Evolutionary conservation across 1,139 yeast genomes (phyloP), one percentile per base, ranked within the genome.

Genomic region (Hansenula sp.): DNA sequence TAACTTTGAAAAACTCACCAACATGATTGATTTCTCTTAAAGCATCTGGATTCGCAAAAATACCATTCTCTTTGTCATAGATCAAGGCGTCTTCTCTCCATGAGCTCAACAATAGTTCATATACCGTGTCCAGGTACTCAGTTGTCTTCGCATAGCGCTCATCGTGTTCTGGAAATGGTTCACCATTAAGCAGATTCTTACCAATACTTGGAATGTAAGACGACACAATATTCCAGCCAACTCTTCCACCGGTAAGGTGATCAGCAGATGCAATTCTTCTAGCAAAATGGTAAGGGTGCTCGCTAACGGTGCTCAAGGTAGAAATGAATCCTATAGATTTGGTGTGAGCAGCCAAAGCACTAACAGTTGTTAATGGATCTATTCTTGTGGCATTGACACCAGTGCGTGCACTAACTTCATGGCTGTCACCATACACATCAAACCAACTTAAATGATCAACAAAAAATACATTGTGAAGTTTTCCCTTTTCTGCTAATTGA

Each of bases 41-140:
- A 39, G 62, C 60, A 7, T 62, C 60, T 2, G 71, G 69, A 38
- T 69, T 68, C 10, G 70, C 55, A 47, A 60, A 70, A 5, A 66
- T 49, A 2, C 70, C 69, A 28, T 50, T 57, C 38, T 62, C 52
- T 29, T 47, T 52, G 43, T 66, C 63, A 27, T 55, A 45, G 30
- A 60, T 60, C 29, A 70, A 60, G 3, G 74, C 73, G 48, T 68
- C 74, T 43, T 70, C 74, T 43, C 69, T 63, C 74, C 74, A 70
- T 1, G 72, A 65, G 3, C 71, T 63, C 36, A 70, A 51, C 28
- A 69, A 60, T 29, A 70, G 52, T 42, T 68, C 65, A 43, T 66
- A 63, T 11, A 70, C 61, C 6, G 69, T 68, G 39, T 66, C 63
- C 33, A 68, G 47, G 47, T 65, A 70, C 46, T 70, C 75, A 37